phyloP scores from a whole-genome alignment of 192 early-diverging fungal genomes.

The Coemansia sp. region DNA sequence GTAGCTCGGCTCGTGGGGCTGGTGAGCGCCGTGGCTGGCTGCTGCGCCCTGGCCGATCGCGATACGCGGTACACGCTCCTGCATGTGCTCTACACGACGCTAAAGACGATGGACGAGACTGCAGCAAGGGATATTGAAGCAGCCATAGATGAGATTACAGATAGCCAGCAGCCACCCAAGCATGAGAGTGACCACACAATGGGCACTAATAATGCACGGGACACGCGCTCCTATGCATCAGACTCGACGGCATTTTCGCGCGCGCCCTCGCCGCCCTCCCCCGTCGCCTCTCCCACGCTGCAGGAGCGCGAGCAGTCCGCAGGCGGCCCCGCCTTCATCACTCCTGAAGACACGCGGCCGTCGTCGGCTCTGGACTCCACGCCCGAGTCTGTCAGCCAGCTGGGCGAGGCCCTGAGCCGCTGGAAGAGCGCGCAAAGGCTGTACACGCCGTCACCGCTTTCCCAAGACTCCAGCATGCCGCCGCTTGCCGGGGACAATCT shows the following conservation, averaged over 20 bases:
- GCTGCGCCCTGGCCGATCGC: conserved; percentile 41
- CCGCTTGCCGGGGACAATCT: conserved; percentile 13
- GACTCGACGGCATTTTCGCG: conserved; percentile 51
- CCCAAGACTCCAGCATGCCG: conserved; percentile 6
- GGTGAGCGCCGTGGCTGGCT: conserved; percentile 35
- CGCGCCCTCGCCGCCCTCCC: conserved; percentile 23
- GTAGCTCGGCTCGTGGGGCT: conserved; percentile 24
- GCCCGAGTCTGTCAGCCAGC: conserved; percentile 33
- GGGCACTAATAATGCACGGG: conserved; percentile 20
- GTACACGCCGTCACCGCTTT: conserved; percentile 33
- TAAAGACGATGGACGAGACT: conserved; percentile 31
- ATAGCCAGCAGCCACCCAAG: neutral
- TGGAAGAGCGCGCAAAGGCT: conserved; percentile 10
- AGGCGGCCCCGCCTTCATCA: neutral
- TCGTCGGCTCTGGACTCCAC: conserved; percentile 34
- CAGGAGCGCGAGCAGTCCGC: conserved; percentile 2
- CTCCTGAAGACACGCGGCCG: conserved; percentile 8
- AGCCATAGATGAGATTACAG: neutral
- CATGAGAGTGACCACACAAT: conserved; percentile 2
- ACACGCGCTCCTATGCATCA: conserved; percentile 48
- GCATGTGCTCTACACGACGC: conserved; percentile 29
- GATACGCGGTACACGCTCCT: conserved; percentile 42
- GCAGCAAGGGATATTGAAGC: conserved; percentile 31
- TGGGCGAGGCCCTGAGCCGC: conserved; percentile 42
- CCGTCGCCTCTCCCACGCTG: conserved; percentile 3